Evolutionary conservation across 306 rosid genomes (phyloP), one percentile per base, ranked within the genome.

Genomic region (Citrullus colocynthis): DNA sequence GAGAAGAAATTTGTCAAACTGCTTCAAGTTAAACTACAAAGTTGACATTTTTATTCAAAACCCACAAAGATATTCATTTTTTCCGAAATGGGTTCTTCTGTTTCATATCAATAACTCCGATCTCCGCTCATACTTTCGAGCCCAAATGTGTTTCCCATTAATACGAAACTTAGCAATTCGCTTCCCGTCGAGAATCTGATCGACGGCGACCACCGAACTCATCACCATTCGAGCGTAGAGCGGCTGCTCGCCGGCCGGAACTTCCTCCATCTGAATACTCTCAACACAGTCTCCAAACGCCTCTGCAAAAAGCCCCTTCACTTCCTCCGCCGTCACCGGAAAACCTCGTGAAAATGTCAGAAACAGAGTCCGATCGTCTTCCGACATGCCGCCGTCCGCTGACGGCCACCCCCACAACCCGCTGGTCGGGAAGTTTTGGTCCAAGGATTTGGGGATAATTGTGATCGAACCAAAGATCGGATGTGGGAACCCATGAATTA

Each of bases 121-220:
- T 24, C 92, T 80, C 0, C 87, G 86, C 15, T 85, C 88, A 51
- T 86, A 86, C 75, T 87, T 89, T 9, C 93, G 87, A 75, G 93
- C 90, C 93, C 93, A 89, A 0, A 91, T 86, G 65, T 88, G 91
- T 39, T 85, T 91, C 0, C 93, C 88, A n/a, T 84, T 84, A n/a
- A 86, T 51, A 28, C 75, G 78, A 55, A 85, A 80, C 77, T 89
- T 89, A 0, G 92, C 75, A 13, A 86, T 80, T 3, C 37, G 61
- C 5, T 52, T 78, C 11, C 97, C 90, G 1, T 66, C 49, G 56
- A 89, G 73, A 76, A 89, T 87, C 8, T 2, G 63, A 74, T 91
- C 92, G 32, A 88, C 75, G 4, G 36, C 51, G 1, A 58, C 61
- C 52, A 91, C 80, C 7, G 81, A 54, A 12, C 63, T 65, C 20